Evolutionary conservation across 2,329 filamentous ascomycete genomes (phyloP), one percentile per base, ranked within the genome.

Genomic region (Emergomyces africanus): DNA sequence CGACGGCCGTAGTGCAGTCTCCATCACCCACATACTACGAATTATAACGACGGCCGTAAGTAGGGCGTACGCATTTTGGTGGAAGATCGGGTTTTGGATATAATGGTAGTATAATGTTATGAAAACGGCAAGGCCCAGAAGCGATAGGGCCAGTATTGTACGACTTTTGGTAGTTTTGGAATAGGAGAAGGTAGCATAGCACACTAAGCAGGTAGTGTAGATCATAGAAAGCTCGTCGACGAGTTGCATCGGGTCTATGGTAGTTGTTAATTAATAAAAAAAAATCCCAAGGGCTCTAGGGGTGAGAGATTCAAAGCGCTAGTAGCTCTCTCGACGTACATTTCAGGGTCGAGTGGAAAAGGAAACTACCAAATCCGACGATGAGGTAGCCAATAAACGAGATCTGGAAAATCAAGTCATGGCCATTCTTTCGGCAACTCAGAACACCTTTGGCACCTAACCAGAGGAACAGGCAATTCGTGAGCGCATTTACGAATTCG

Each of bases 61-160:
- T 3, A 87, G 68, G 1, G 84, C 88, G 66, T 90, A 95, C 4
- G 86, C 86, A 61, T 83, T 85, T 70, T 95, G 89, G 73, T 95
- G 90, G 71, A 95, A 95, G 1, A 83, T 77, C 0, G 90, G 89
- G 64, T 95, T 85, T 69, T 91, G 89, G 18, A 90, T 83, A 62
- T 88, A 83, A 68, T 90, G 87, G 72, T 95, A 95, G 71, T 87
- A 83, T 46, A 87, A 78, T 15, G 89, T 94, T 70, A 95, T 91
- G 66, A 85, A 87, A 42, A 75, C 71, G n/a, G 82, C 78, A 35
- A 85, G 70, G 10, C 72, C 72, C 5, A 83, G 68, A 10, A 89
- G 77, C 15, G 76, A 77, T 4, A 84, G 46, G 8, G 78, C 88
- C 9, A 90, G 76, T 14, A 79, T 60, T 0, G 78, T 65, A 1